Percentiles rank a stretch among this genome's conserved stretches.
These are phyloP conservation scores for Talaromyces trachyspermus DNA, from an alignment of 495 filamentous ascomycete genomes.

Conservation along the genomic window DNA sequence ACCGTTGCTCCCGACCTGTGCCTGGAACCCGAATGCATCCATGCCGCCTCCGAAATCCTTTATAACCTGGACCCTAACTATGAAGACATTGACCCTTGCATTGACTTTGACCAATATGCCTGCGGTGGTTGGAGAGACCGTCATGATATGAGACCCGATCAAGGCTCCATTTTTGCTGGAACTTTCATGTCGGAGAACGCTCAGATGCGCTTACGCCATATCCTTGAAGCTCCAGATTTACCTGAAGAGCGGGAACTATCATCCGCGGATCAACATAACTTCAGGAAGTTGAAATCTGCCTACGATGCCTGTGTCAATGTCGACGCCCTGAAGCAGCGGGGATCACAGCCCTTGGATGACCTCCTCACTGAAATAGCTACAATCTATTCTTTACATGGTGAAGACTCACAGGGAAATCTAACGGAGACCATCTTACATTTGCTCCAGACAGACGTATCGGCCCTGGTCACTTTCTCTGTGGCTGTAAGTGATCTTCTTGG, in stretches of 20 bases:
- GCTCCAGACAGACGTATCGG: conserved; percentile 41
- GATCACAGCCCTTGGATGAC: conserved; percentile 43
- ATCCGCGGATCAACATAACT: conserved; percentile 51
- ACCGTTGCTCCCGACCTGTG: conserved; percentile 30
- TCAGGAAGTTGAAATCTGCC: conserved; percentile 54
- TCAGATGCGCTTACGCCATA: conserved; percentile 52
- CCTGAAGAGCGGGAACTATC: conserved; percentile 28
- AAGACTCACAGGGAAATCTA: conserved; percentile 32
- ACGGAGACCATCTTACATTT: conserved; percentile 48
- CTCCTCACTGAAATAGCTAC: conserved; percentile 45
- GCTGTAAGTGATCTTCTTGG: conserved; percentile 31
- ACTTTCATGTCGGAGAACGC: conserved; percentile 54
- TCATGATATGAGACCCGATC: conserved; percentile 61
- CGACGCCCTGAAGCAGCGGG: conserved; percentile 41
- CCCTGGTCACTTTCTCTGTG: conserved; percentile 39
- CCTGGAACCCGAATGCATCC: conserved; percentile 56
- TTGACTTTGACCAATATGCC: conserved; percentile 59
- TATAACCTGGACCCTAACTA: conserved; percentile 61
- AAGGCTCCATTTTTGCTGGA: conserved; percentile 50
- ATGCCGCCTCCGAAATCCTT: conserved; percentile 60
- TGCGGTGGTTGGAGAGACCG: conserved; percentile 60
- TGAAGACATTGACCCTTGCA: conserved; percentile 58
- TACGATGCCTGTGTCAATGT: conserved; percentile 63
- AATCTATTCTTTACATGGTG: conserved; percentile 36
- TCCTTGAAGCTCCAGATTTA: conserved; percentile 52